A percentile compares a stretch with the other conserved stretches of the same genome.
These are phyloP conservation scores for Coniochaeta prunicola DNA, from an alignment of 2,329 filamentous ascomycete species.

Conservation along the genomic window DNA sequence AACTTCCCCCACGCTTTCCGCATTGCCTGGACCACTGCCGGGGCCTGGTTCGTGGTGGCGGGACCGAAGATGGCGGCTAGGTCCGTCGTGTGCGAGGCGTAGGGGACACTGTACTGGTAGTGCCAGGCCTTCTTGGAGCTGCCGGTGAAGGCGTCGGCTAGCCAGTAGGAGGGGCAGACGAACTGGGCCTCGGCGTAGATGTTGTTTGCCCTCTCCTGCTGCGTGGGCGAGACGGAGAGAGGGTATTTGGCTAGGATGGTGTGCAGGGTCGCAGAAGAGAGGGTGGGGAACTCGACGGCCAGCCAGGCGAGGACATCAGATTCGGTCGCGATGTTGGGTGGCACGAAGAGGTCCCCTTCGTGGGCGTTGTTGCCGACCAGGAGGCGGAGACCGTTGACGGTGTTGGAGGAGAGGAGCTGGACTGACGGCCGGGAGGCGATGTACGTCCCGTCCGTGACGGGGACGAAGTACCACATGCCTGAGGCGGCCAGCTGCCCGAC, in stretches of 20 bases:
- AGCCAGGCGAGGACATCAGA: conserved; percentile 23
- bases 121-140: conserved; percentile 29
- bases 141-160: neutral
- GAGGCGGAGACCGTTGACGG: conserved; percentile 24
- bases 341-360: conserved; percentile 28
- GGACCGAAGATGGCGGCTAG: conserved; percentile 26
- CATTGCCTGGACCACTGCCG: conserved; percentile 12
- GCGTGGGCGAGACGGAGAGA: conserved; percentile 22
- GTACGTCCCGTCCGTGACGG: conserved; percentile 27
- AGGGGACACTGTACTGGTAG: conserved; percentile 40
- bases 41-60: conserved; percentile 12
- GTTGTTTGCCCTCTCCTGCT: conserved; percentile 46
- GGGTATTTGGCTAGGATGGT: conserved; percentile 23
- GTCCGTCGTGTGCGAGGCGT: conserved; percentile 31
- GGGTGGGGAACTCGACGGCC: conserved; percentile 22
- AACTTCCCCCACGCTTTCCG: conserved; percentile 16
- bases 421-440: conserved; percentile 20
- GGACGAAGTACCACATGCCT: conserved; percentile 22
- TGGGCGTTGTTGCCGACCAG: conserved; percentile 28
- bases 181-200: conserved; percentile 49
- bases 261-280: conserved; percentile 22
- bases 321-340: conserved; percentile 24
- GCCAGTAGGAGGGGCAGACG: conserved; percentile 26
- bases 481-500: conserved; percentile 17
- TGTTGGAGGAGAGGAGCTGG: conserved; percentile 18